Evolutionary conservation across 352 stramenopile genomes (phyloP).

Genomic region (Pythium utonaiense): DNA sequence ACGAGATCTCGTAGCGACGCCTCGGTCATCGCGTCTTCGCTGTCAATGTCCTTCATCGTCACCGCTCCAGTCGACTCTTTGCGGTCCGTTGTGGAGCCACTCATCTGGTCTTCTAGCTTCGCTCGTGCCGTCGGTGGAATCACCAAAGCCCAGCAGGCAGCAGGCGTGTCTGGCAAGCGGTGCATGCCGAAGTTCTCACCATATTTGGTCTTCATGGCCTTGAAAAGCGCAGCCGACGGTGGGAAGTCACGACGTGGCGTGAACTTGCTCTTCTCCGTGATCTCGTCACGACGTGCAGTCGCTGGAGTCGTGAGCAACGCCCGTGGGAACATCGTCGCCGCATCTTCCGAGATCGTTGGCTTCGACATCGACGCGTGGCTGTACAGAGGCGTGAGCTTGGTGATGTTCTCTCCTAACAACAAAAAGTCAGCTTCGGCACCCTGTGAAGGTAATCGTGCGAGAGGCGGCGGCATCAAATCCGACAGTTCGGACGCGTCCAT

Average conservation of each 20-base stretch:
- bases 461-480: constrained; percentile 22
- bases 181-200: constrained; percentile 76
- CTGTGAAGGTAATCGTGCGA: constrained; percentile 36
- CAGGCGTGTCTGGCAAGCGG: constrained; percentile 62
- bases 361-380: constrained; percentile 27
- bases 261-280: constrained; percentile 81
- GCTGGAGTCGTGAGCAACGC: constrained; percentile 51
- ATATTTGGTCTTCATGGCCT: constrained; percentile 82
- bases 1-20: not conserved
- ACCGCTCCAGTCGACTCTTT: constrained; percentile 13
- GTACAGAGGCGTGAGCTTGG: constrained; percentile 50
- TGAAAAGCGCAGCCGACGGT: constrained; percentile 78
- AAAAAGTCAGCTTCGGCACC: constrained; percentile 50
- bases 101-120: constrained; percentile 51
- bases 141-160: constrained; percentile 77
- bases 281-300: constrained; percentile 61
- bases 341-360: constrained; percentile 54
- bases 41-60: constrained; percentile 16
- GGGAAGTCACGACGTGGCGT: constrained; percentile 77
- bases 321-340: constrained; percentile 71
- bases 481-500: not conserved
- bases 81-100: not conserved
- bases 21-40: constrained; percentile 5
- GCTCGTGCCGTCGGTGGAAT: constrained; percentile 51
- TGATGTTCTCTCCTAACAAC: constrained; percentile 58